phyloP scores from a whole-genome alignment of 2,329 filamentous ascomycete genomes.

The Endothia cerciana region DNA sequence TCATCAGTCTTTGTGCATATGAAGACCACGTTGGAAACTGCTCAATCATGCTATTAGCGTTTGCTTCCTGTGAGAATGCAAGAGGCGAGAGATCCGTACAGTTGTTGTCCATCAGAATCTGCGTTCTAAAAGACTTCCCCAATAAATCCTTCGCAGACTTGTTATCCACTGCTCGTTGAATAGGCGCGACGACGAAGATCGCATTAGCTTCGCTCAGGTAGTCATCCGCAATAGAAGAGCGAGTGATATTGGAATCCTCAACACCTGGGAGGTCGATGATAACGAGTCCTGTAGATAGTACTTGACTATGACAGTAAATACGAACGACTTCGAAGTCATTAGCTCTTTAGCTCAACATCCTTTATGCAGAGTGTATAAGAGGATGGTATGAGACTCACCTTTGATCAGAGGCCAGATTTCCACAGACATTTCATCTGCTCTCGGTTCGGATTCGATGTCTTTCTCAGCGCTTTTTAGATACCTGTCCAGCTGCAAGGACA shows the following conservation, averaged over 20 bases:
- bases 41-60: neutral
- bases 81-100: neutral
- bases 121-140: slow-evolving; percentile 59
- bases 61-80: too few species aligned
- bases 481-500: slow-evolving; percentile 41
- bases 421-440: slow-evolving; percentile 33
- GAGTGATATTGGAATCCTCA: slow-evolving; percentile 28
- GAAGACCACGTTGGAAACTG: slow-evolving; percentile 55
- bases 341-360: neutral
- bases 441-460: neutral
- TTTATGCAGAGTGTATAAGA: too few species aligned
- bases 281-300: slow-evolving; percentile 41
- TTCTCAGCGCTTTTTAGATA: slow-evolving; percentile 61
- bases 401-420: slow-evolving; percentile 54
- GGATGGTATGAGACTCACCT: neutral
- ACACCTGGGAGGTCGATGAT: slow-evolving; percentile 59
- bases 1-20: slow-evolving; percentile 69
- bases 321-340: slow-evolving; percentile 43
- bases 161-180: slow-evolving; percentile 63
- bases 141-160: slow-evolving; percentile 60
- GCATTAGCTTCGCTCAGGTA: slow-evolving; percentile 65
- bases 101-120: slow-evolving; percentile 58
- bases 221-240: slow-evolving; percentile 51
- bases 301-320: slow-evolving; percentile 39
- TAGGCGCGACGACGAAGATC: slow-evolving; percentile 66